Base-by-base conservation (phyloP, 2,329 filamentous ascomycete species). In the Fusarium sp. region DNA sequence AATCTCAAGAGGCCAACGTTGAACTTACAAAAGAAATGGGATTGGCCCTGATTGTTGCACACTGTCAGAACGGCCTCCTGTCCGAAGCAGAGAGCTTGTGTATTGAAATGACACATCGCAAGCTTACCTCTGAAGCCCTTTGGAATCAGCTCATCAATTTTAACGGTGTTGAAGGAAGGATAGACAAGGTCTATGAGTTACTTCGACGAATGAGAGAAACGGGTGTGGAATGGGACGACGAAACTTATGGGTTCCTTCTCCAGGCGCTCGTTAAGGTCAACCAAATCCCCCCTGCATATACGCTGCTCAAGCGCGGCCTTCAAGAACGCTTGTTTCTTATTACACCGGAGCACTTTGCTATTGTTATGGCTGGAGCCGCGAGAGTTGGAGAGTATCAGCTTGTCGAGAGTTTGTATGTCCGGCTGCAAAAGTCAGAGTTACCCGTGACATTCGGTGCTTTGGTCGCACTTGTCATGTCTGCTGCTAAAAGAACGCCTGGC, bases 131-230 rank as follows among this genome's bases (percentile, higher is more conserved):
- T 22, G 89, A 89, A 3, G 81, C 84, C 32, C 87, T 93, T 74
- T 97, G 92, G 92, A 97, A 97, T 74, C 84, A 88, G 53, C 79
- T 97, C 32, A 81, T 97, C 6, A 83, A 85, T 56, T 87, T 90
- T 62, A 85, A 93, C 75, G 92, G 92, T 8, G 80, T 87, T 56
- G 84, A 86, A 8, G 86, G 90, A 56, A 82, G 84, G 52, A 75
- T 88, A 8, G 75, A 74, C n/a, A 79, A 79, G 47, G 80, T 86
- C 53, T 83, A 87, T 70, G 79, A 78, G 6, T 57, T 87, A 8
- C 78, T 88, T 22, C 76, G 79, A 35, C 63, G 73, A 35, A 89
- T 89, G 87, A 81, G 79, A 22, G 75, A 80, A 14, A 75, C 78
- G 39, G 73, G 78, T 1, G 73, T 88, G 14, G 73, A 80, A 11